These are phyloP conservation scores for Nyssa sinensis DNA, from an alignment of 148 eudicot species.

Conservation along the genomic window DNA sequence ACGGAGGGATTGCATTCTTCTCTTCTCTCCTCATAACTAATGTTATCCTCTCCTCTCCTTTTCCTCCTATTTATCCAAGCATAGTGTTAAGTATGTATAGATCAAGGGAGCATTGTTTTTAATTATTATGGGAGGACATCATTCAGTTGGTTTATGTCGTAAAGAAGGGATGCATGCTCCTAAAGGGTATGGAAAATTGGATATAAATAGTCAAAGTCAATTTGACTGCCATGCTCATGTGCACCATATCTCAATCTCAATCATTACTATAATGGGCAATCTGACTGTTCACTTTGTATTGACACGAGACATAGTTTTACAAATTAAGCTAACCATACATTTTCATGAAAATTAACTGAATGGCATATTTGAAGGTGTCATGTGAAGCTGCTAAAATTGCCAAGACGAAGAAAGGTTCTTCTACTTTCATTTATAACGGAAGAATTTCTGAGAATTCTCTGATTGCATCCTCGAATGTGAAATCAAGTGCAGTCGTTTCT, in stretches of 20 bases:
- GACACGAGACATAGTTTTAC: background rate
- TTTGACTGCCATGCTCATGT: too few relatives aligned
- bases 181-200: background rate
- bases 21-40: too few relatives aligned
- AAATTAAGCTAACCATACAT: background rate
- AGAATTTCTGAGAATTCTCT: constrained; percentile 25
- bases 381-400: constrained; percentile 36
- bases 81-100: too few relatives aligned
- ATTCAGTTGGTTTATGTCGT: too few relatives aligned
- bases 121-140: background rate
- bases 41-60: too few relatives aligned
- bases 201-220: too few relatives aligned
- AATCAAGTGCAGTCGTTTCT: constrained; percentile 28
- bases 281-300: background rate
- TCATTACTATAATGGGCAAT: background rate
- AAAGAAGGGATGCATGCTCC: background rate
- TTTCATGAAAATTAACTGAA: background rate
- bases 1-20: too few relatives aligned
- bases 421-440: constrained; percentile 16
- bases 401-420: constrained; percentile 45
- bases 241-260: background rate
- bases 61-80: too few relatives aligned
- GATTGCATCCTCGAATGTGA: constrained; percentile 25
- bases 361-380: constrained; percentile 34
- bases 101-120: too few relatives aligned